These are phyloP conservation scores for Fomitopsis pinicola DNA, from an alignment of 1,284 basidiomycete genomes.

Conservation along the genomic window DNA sequence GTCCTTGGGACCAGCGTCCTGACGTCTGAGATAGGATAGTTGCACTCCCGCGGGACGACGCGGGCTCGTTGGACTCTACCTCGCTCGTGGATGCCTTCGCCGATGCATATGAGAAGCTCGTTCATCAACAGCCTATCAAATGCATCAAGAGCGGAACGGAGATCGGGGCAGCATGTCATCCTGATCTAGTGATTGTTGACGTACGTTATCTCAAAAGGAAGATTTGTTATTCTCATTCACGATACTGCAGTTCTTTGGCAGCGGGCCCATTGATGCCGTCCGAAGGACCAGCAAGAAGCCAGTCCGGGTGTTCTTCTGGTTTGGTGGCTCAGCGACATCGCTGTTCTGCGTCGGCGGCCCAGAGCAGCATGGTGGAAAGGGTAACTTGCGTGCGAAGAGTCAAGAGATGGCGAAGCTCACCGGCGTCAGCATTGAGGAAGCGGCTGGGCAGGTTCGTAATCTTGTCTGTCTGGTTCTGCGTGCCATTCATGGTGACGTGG, in stretches of 20 bases:
- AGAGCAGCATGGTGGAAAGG: background rate
- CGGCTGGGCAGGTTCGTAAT: background rate
- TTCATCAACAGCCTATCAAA: background rate
- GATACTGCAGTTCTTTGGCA: background rate
- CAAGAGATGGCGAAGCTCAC: background rate
- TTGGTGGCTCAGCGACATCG: background rate
- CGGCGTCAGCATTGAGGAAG: background rate
- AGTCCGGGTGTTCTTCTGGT: slow-evolving; percentile 1
- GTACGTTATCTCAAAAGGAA: background rate
- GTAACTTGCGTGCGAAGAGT: background rate
- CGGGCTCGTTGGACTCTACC: background rate
- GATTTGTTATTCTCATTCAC: background rate
- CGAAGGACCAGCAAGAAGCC: background rate
- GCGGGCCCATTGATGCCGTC: background rate
- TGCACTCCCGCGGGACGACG: background rate
- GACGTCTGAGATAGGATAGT: background rate
- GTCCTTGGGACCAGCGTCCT: background rate
- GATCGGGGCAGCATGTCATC: background rate
- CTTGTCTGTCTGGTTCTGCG: background rate
- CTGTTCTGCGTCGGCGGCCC: background rate
- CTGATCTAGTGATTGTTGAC: slow-evolving; percentile 1
- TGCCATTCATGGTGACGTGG: background rate
- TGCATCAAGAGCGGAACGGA: slow-evolving; percentile 1
- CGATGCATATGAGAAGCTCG: background rate
- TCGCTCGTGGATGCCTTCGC: background rate